Evolutionary conservation across 176 grass and related monocot species (phyloP), one percentile per base, ranked within the genome.

Genomic region (Thalia dealbata): DNA sequence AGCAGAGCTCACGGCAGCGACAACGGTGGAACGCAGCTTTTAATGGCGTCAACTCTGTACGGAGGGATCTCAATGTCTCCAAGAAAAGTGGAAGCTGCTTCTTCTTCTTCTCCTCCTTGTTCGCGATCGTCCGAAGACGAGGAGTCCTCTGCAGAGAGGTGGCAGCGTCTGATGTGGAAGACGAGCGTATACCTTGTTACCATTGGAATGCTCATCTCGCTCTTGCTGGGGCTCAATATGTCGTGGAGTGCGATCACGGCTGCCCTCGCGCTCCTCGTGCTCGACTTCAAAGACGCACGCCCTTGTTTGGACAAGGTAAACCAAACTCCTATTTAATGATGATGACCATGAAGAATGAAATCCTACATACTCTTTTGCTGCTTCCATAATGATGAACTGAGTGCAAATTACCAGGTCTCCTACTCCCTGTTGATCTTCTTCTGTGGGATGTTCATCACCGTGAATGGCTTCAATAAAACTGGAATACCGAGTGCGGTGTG

Each of bases 201-300:
- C 2, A 18, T 86, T 3, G 82, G 84, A 70, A 96, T 96, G 92
- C 86, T 96, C 14, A 73, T 72, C 0, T 81, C 89, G 3, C 78
- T 96, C 72, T 80, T 82, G 43, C 73, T 81, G 0, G 92, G 92
- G 0, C 85, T 92, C 46, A 90, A 92, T 80, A 96, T 96, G 92
- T 96, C 92, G 0, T 96, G 92, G 92, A 96, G 79, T 79, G 92
- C 92, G 21, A 90, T 96, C 41, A 96, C 92, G 14, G 92, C 92
- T 14, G 92, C 92, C 10, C 84, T 96, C 11, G 92, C 89, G 19
- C 92, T 96, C 59, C 83, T 96, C 74, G 89, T 96, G 0, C 86
- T 96, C 35, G 92, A 96, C 75, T 96, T 96, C 80, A 92, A 90
- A 82, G 92, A 96, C 52, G 92, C 89, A 1, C 75, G 86, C 0